Conservation (phyloP, 2,329 filamentous ascomycete genomes). For the Aspergillus eucalypticola region DNA sequence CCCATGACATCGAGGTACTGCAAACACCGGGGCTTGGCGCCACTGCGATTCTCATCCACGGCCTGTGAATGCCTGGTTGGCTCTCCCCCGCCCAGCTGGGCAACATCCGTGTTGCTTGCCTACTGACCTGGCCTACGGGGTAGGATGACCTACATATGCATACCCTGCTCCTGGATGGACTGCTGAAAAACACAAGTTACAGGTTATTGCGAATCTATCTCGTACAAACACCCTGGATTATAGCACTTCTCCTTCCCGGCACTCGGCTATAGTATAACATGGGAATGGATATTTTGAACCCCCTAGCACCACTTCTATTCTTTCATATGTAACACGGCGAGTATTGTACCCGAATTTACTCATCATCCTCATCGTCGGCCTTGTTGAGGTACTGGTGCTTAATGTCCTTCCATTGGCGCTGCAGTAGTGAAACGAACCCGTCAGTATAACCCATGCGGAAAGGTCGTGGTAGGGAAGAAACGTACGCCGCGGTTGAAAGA, state of each 20-base stretch:
- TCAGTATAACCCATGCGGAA: conserved; percentile 13
- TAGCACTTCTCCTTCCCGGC: conserved; percentile 13
- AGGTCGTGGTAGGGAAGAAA: conserved; percentile 28
- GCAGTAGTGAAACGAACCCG: conserved; percentile 19
- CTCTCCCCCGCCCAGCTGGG: background rate
- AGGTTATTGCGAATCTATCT: conserved; percentile 23
- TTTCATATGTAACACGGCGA: conserved; percentile 18
- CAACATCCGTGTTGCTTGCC: background rate
- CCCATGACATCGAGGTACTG: conserved; percentile 12
- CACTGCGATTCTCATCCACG: conserved; percentile 7
- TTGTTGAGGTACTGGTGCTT: conserved; percentile 80
- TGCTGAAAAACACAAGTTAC: conserved; percentile 4
- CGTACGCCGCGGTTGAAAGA: conserved; percentile 86
- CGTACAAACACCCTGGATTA: conserved; percentile 25
- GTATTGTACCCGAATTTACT: conserved; percentile 30
- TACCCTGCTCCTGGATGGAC: background rate
- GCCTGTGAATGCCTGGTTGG: background rate
- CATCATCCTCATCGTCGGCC: conserved; percentile 63
- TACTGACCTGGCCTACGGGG: background rate
- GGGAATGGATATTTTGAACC: background rate
- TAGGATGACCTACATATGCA: background rate
- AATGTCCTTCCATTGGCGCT: conserved; percentile 99
- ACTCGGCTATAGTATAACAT: conserved; percentile 18
- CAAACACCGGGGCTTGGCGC: conserved; percentile 15
- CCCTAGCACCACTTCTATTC: conserved; percentile 11